Evolutionary conservation across 179 eudicot genomes (phyloP), one percentile per base, ranked within the genome.

Genomic region (Patellifolia procumbens): DNA sequence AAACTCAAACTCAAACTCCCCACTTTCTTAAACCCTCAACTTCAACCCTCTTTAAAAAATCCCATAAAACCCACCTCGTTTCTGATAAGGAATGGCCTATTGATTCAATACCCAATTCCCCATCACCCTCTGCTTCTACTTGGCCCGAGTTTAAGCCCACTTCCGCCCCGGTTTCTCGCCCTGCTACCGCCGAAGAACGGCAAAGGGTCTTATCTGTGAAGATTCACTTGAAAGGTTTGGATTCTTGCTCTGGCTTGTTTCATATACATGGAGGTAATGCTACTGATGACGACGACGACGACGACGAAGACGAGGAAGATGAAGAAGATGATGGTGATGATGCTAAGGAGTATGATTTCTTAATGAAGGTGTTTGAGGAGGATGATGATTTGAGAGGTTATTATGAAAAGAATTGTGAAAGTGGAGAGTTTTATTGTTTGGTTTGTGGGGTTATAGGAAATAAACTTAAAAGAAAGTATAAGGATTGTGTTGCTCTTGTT

Each of bases 361-460:
- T 92, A 19, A 28, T 53, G 76, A 85, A 84, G 32, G 45, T 92
- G 75, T 86, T 92, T 70, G 79, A 79, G 74, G 91, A 80, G 51
- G 85, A 91, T 68, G 77, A 26, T 19, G 91, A 85, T 48, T 80
- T 94, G 78, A 90, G 79, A 81, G 81, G 77, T 35, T 94, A 74
- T 59, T 94, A 92, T 68, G 81, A 65, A 85, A 83, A 81, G 82
- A 87, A 87, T 72, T 81, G 74, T 24, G 91, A 76, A 49, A 68
- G 79, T 52, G 96, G 97, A 31, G 94, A 88, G 65, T 94, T 89
- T 81, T 71, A 69, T 53, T 94, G 98, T 79, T 79, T 94, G 84
- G 91, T 92, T 59, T 94, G 98, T 81, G 87, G 88, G 39, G 92
- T 83, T 24, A 74, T 79, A 31, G 88, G 85, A 48, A 66, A 83